These are phyloP conservation scores for Trebouxia sp. DNA, from an alignment of 139 green algal species.

Conservation along the genomic window DNA sequence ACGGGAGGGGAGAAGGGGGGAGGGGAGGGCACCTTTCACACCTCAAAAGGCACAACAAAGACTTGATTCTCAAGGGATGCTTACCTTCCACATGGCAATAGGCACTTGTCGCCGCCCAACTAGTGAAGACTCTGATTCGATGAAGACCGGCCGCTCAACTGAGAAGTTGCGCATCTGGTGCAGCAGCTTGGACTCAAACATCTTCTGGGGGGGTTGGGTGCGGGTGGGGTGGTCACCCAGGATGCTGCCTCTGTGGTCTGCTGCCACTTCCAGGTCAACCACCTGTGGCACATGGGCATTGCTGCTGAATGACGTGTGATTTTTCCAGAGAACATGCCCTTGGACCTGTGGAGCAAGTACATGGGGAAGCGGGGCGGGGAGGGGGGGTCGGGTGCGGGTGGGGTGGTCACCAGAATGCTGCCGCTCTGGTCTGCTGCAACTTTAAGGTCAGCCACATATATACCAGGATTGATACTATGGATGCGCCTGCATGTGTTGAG, in stretches of 20 bases:
- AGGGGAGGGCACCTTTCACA: not conserved
- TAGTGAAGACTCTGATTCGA: slow-evolving; percentile 8
- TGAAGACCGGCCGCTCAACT: slow-evolving; percentile 13
- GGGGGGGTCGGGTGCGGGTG: not conserved
- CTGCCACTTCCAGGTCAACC: slow-evolving; percentile 19
- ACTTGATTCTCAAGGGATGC: not conserved
- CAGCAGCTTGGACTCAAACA: slow-evolving; percentile 29
- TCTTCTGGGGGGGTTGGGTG: slow-evolving; percentile 22
- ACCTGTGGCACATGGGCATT: not conserved
- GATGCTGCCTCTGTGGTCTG: slow-evolving; percentile 16
- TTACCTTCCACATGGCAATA: slow-evolving; percentile 13
- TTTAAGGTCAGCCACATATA: slow-evolving; percentile 6
- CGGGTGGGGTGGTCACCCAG: slow-evolving; percentile 4
- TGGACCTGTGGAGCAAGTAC: too few species aligned
- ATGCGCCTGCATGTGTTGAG: too few species aligned
- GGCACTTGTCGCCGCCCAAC: slow-evolving; percentile 2
- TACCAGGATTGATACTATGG: too few species aligned
- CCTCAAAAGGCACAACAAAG: not conserved
- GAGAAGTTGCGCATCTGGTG: slow-evolving; percentile 24
- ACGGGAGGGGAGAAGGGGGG: not conserved
- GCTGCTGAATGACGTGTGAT: too few species aligned
- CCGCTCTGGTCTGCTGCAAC: slow-evolving; percentile 19
- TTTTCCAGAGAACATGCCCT: not conserved
- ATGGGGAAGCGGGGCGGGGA: too few species aligned
- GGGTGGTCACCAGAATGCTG: slow-evolving; percentile 19